A percentile compares a stretch with the other conserved stretches of the same genome.
Conservation (phyloP, 129 eudicot genomes). For the Flaveria linearis region DNA sequence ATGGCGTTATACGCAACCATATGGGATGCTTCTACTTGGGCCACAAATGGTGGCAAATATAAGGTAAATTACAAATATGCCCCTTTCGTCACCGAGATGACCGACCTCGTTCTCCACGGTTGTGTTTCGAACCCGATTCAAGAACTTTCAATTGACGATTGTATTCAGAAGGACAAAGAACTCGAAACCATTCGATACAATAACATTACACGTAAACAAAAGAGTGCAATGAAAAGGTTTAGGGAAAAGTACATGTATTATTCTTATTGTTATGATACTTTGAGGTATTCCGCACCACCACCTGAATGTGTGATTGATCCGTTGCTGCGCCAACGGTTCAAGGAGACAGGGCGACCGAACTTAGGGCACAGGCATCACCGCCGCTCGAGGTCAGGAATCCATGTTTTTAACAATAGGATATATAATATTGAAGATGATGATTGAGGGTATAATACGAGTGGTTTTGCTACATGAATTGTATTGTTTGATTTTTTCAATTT, state of each 20-base stretch:
- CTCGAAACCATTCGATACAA: conserved; percentile 45
- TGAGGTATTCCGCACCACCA: conserved; percentile 57
- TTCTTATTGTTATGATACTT: conserved; percentile 77
- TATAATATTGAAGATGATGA: conserved; percentile 51
- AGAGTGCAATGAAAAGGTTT: conserved; percentile 57
- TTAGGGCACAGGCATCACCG: conserved; percentile 46
- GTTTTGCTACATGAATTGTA: conserved; percentile 20
- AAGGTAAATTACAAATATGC: conserved; percentile 82
- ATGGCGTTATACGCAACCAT: conserved; percentile 92
- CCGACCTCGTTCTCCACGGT: conserved; percentile 77
- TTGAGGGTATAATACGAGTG: conserved; percentile 38
- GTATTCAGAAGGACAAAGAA: conserved; percentile 34
- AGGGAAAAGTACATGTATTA: conserved; percentile 74
- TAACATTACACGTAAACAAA: conserved; percentile 47
- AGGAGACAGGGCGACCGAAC: conserved; percentile 63
- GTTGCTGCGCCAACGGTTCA: conserved; percentile 43
- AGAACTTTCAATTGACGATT: conserved; percentile 33
- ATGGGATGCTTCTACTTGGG: conserved; percentile 98
- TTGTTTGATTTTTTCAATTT: conserved; percentile 33
- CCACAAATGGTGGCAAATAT: conserved; percentile 83
- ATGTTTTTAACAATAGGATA: conserved; percentile 33
- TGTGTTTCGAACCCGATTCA: conserved; percentile 64
- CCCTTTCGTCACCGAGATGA: conserved; percentile 77
- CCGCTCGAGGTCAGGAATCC: conserved; percentile 35
- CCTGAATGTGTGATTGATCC: conserved; percentile 84